Evolutionary conservation across 345 rosid genomes (phyloP).

Genomic region (Isatis tinctoria): DNA sequence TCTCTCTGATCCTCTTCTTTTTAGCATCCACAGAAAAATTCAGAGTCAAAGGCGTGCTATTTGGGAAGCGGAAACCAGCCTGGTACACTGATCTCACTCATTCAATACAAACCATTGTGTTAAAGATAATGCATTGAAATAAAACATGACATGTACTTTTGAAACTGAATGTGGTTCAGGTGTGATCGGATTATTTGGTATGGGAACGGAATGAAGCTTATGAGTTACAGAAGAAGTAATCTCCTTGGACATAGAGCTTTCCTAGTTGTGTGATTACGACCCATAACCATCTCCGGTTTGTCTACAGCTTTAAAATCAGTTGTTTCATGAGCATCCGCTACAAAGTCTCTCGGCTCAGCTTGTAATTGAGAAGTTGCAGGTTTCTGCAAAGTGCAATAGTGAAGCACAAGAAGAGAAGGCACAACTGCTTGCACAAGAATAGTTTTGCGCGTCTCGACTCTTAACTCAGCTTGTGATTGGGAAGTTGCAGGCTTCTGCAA

Average conservation of each 20-base stretch:
- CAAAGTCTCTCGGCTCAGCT: slow-evolving; percentile 25
- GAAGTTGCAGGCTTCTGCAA: slow-evolving; percentile 30
- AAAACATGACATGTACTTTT: not conserved
- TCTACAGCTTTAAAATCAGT: slow-evolving; percentile 31
- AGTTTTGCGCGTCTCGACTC: slow-evolving; percentile 13
- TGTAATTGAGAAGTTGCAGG: slow-evolving; percentile 34
- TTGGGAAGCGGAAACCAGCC: slow-evolving; percentile 79
- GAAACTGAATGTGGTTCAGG: slow-evolving; percentile 31
- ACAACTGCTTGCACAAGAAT: slow-evolving; percentile 4
- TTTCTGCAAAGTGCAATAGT: slow-evolving; percentile 13
- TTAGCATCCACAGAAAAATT: too few species aligned
- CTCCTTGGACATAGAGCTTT: slow-evolving; percentile 25
- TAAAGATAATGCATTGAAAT: not conserved
- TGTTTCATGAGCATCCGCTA: slow-evolving; percentile 17
- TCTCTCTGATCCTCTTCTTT: too few species aligned
- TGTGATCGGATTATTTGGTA: slow-evolving; percentile 81
- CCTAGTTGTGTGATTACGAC: slow-evolving; percentile 8
- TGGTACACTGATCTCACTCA: slow-evolving; percentile 36
- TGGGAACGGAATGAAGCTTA: slow-evolving; percentile 82
- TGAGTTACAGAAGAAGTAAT: slow-evolving; percentile 51
- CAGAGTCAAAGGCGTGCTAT: too few species aligned
- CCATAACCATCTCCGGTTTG: slow-evolving; percentile 33
- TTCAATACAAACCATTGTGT: not conserved
- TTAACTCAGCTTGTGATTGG: slow-evolving; percentile 29
- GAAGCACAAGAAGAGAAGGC: slow-evolving; percentile 39